Conservation (phyloP, 495 filamentous ascomycete species). For the Penicillium fimorum region DNA sequence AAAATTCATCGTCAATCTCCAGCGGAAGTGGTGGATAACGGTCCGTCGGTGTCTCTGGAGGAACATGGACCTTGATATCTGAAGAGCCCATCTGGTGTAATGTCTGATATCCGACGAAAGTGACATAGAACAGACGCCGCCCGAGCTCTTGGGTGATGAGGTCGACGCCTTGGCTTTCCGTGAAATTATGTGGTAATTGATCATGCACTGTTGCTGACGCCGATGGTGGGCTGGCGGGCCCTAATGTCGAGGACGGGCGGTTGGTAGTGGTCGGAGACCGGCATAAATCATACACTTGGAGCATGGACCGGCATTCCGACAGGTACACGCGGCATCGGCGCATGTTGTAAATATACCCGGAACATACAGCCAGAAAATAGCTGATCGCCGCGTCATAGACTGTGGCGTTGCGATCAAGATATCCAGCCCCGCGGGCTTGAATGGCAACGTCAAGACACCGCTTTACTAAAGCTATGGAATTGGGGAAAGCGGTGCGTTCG, state of each 20-base stretch:
- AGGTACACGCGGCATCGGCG: constrained; percentile 67
- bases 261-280: constrained; percentile 44
- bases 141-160: constrained; percentile 75
- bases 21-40: constrained; percentile 78
- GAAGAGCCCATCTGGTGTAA: constrained; percentile 66
- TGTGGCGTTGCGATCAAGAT: constrained; percentile 63
- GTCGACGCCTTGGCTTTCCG: constrained; percentile 43
- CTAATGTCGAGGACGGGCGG: constrained; percentile 14
- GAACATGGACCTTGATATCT: constrained; percentile 61
- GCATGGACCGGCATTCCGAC: constrained; percentile 68
- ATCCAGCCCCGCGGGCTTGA: constrained; percentile 66
- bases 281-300: constrained; percentile 64
- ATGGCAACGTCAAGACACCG: constrained; percentile 70
- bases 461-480: constrained; percentile 68
- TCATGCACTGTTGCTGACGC: constrained; percentile 29
- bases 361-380: constrained; percentile 74
- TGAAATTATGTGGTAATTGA: constrained; percentile 17
- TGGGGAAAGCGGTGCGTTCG: constrained; percentile 50
- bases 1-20: constrained; percentile 77
- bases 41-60: constrained; percentile 67
- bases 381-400: constrained; percentile 84
- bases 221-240: constrained; percentile 26
- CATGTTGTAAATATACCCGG: constrained; percentile 66
- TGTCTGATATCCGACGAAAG: constrained; percentile 63
- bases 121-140: constrained; percentile 75